phyloP scores from a whole-genome alignment of 2,329 filamentous ascomycete species.

The Fusarium napiforme region DNA sequence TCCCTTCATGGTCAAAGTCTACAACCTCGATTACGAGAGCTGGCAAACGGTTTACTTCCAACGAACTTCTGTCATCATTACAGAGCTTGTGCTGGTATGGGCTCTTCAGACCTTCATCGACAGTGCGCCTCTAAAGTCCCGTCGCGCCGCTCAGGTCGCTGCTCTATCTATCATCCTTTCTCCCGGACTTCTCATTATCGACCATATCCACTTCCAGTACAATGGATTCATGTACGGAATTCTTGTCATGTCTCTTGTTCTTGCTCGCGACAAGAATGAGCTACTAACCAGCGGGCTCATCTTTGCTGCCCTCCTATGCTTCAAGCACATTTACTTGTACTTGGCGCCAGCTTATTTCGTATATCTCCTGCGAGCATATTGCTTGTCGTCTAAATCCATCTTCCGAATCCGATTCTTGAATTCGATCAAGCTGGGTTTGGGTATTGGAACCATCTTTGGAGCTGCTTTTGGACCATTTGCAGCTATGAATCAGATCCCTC shows the following conservation, averaged over 20 bases:
- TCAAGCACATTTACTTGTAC: constrained; percentile 99
- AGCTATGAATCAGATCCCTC: constrained; percentile 81
- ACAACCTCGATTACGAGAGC: constrained; percentile 86
- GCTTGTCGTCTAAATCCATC: constrained; percentile 79
- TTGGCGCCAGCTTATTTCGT: constrained; percentile 96
- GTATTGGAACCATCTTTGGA: constrained; percentile 77
- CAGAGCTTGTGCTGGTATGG: constrained; percentile 85
- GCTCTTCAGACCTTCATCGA: constrained; percentile 85
- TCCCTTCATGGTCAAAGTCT: constrained; percentile 81
- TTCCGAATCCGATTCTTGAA: constrained; percentile 83
- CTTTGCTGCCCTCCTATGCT: constrained; percentile 87
- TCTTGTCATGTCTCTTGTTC: constrained; percentile 84
- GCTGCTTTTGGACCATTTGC: constrained; percentile 92
- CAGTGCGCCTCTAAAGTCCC: constrained; percentile 72
- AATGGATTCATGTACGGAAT: constrained; percentile 97
- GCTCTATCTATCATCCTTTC: constrained; percentile 91
- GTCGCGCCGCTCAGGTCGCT: constrained; percentile 82
- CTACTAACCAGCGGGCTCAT: constrained; percentile 81
- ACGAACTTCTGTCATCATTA: constrained; percentile 84
- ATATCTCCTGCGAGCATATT: constrained; percentile 89
- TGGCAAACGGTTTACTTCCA: constrained; percentile 97
- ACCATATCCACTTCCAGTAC: constrained; percentile 99
- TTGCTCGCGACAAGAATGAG: constrained; percentile 80
- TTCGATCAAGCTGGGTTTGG: constrained; percentile 81
- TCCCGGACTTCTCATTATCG: constrained; percentile 93